A percentile compares a stretch with the other conserved stretches of the same genome.
Conservation (phyloP, 2,329 filamentous ascomycete genomes). For the Annulohypoxylon truncatum region DNA sequence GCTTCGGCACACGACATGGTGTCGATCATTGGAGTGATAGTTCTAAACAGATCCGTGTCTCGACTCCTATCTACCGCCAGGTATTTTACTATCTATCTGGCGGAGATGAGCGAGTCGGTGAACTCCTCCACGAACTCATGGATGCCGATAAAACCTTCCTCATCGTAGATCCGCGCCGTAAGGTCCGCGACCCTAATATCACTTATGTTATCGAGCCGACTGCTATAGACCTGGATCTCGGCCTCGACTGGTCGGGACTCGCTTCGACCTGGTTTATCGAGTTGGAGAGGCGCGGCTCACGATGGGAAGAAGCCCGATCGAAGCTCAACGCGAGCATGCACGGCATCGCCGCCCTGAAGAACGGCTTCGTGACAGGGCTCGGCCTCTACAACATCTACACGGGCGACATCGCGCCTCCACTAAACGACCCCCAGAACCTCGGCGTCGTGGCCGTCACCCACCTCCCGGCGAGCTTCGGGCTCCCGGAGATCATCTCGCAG, state of each 20-base stretch:
- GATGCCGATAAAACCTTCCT: constrained; percentile 65
- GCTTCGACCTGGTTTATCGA: constrained; percentile 69
- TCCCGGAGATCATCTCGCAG: constrained; percentile 68
- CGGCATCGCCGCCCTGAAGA: constrained; percentile 65
- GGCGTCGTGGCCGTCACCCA: constrained; percentile 66
- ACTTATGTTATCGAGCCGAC: constrained; percentile 59
- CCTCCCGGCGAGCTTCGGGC: constrained; percentile 68
- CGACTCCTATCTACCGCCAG: constrained; percentile 67
- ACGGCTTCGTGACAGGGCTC: constrained; percentile 69
- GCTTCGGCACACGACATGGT: constrained; percentile 71
- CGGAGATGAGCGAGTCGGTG: constrained; percentile 68
- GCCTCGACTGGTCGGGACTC: constrained; percentile 69
- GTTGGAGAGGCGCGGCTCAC: constrained; percentile 66
- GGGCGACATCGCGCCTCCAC: constrained; percentile 63
- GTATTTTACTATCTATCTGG: constrained; percentile 68
- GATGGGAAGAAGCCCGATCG: constrained; percentile 62
- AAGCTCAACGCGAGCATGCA: constrained; percentile 62
- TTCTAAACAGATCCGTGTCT: constrained; percentile 71
- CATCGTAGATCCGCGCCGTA: constrained; percentile 66
- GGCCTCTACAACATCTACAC: constrained; percentile 63
- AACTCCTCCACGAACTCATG: constrained; percentile 63
- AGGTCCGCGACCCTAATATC: constrained; percentile 63
- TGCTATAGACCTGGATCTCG: constrained; percentile 62
- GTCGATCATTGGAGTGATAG: constrained; percentile 72
- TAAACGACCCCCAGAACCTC: constrained; percentile 62